Evolutionary conservation across 768 basidiomycete genomes (phyloP).

Genomic region (Harrya chromipes): DNA sequence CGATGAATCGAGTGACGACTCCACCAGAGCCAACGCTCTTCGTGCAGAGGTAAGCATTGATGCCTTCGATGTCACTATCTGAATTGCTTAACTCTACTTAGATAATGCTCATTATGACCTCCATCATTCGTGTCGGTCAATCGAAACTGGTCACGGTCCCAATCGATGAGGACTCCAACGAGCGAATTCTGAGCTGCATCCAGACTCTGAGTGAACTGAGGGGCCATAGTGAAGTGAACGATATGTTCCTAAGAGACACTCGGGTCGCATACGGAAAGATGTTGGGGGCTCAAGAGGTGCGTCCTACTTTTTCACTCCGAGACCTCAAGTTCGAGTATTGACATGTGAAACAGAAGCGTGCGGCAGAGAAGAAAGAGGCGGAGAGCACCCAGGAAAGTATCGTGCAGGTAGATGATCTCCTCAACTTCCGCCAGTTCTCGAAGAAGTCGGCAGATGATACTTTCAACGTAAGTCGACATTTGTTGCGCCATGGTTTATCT

Average conservation of each 20-base stretch:
- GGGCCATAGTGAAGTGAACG: conserved; percentile 52
- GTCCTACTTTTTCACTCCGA: conserved; percentile 7
- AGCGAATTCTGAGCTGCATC: conserved; percentile 95
- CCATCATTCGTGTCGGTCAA: conserved; percentile 94
- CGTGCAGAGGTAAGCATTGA: conserved; percentile 68
- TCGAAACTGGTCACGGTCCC: conserved; percentile 90
- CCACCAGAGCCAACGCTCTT: conserved; percentile 60
- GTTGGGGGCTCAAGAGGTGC: conserved; percentile 91
- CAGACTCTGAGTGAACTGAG: conserved; percentile 85
- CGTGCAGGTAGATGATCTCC: conserved; percentile 92
- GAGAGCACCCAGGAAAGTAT: conserved; percentile 62
- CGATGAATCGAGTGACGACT: conserved; percentile 48
- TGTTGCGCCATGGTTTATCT: background rate
- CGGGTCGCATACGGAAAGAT: conserved; percentile 92
- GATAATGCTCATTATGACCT: conserved; percentile 98
- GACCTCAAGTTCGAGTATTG: background rate
- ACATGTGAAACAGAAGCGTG: conserved; percentile 62
- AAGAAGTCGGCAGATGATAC: conserved; percentile 86
- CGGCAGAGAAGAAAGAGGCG: conserved; percentile 83
- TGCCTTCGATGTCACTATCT: background rate
- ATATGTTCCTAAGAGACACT: conserved; percentile 82
- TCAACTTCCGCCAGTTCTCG: conserved; percentile 91
- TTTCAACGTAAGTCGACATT: conserved; percentile 51
- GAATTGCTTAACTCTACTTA: conserved; percentile 25
- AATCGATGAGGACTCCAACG: conserved; percentile 98